These are phyloP conservation scores for Gymnopilus junonius DNA, from an alignment of 768 basidiomycete species.

Conservation along the genomic window DNA sequence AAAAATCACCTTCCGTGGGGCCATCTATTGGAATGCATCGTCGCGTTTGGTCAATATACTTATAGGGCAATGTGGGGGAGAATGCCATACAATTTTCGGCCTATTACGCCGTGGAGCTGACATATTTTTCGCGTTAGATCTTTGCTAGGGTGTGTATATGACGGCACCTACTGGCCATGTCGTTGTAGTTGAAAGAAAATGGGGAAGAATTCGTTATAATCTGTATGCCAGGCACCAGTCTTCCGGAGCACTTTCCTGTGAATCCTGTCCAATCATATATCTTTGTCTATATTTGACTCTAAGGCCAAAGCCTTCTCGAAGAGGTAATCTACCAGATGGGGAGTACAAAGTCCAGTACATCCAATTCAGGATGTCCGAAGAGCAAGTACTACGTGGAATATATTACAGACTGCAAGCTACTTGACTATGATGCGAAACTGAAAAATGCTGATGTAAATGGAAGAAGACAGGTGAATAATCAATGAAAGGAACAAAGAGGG, in stretches of 20 bases:
- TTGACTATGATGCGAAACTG: not conserved
- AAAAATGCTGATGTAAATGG: slow-evolving; percentile 6
- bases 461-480: not conserved
- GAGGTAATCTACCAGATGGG: too few species aligned
- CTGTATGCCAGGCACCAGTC: not conserved
- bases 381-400: not conserved
- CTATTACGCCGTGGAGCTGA: slow-evolving; percentile 42
- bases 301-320: not conserved
- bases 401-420: slow-evolving; percentile 1
- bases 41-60: slow-evolving; percentile 8
- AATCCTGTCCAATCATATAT: not conserved
- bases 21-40: slow-evolving; percentile 37
- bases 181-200: not conserved
- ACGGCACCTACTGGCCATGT: slow-evolving; percentile 4
- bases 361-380: not conserved
- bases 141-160: not conserved
- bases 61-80: slow-evolving; percentile 1
- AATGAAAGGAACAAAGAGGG: not conserved
- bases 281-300: slow-evolving; percentile 9
- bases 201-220: not conserved
- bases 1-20: slow-evolving; percentile 46
- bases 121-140: not conserved
- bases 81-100: slow-evolving; percentile 50
- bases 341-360: not conserved
- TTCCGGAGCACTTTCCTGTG: not conserved